Evolutionary conservation across 768 basidiomycete genomes (phyloP).

Genomic region (Cantharellus anzutake): DNA sequence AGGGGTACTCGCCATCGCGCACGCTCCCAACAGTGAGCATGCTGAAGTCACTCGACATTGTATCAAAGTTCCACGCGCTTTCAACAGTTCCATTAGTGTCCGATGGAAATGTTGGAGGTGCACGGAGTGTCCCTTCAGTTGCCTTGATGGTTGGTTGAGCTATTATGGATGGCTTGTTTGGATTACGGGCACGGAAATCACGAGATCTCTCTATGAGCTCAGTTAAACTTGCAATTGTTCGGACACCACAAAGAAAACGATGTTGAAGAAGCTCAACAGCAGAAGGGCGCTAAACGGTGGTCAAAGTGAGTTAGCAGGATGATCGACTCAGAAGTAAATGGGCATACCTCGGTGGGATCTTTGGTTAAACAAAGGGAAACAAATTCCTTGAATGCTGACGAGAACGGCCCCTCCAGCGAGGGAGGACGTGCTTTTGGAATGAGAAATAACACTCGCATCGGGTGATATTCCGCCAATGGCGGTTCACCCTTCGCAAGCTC

Average conservation of each 20-base stretch:
- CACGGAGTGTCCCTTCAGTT: conserved; percentile 6
- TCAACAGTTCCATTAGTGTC: conserved; percentile 38
- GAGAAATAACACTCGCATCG: conserved; percentile 94
- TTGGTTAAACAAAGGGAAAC: conserved; percentile 81
- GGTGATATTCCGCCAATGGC: conserved; percentile 90
- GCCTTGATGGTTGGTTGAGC: conserved; percentile 6
- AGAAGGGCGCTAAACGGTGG: conserved; percentile 49
- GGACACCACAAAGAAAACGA: conserved; percentile 72
- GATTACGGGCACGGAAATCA: conserved; percentile 27
- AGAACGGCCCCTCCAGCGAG: conserved; percentile 70
- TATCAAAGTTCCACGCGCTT: conserved; percentile 95
- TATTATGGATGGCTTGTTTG: conserved; percentile 1
- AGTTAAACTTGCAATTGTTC: conserved; percentile 62
- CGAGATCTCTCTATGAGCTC: conserved; percentile 81
- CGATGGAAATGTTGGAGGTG: background rate
- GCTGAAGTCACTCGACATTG: conserved; percentile 31
- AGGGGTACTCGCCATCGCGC: conserved; percentile 31
- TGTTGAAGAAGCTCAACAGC: conserved; percentile 89
- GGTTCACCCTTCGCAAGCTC: conserved; percentile 98
- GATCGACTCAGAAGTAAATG: background rate
- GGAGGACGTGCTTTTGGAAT: conserved; percentile 96
- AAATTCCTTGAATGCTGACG: conserved; percentile 81
- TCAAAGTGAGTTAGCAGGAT: background rate
- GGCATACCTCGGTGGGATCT: conserved; percentile 56
- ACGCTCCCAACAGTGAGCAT: conserved; percentile 24